phyloP scores from a whole-genome alignment of 208 protist species.

The Acanthamoeba castellanii region DNA sequence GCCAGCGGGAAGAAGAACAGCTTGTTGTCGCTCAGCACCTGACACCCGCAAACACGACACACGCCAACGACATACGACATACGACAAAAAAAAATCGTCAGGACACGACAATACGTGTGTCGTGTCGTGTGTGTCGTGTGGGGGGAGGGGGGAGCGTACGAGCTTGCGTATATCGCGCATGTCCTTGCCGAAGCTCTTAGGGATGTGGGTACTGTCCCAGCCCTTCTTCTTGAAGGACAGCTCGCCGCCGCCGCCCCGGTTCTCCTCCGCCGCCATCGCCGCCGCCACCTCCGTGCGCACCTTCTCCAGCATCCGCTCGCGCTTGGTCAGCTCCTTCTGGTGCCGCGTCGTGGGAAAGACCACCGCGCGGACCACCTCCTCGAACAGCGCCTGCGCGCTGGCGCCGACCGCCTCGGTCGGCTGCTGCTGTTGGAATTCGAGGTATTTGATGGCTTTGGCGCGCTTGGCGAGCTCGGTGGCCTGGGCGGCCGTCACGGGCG shows the following conservation, averaged over 20 bases:
- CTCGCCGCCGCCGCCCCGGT: background rate
- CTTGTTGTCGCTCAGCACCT: slow-evolving; percentile 71
- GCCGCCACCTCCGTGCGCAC: slow-evolving; percentile 17
- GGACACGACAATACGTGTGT: background rate
- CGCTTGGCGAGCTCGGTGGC: slow-evolving; percentile 61
- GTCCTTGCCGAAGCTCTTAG: slow-evolving; percentile 71
- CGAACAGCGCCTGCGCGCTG: background rate
- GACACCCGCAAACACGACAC: background rate
- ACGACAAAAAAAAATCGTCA: too few relatives aligned
- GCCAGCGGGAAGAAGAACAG: slow-evolving; percentile 72
- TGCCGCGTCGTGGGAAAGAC: slow-evolving; percentile 20
- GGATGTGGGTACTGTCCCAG: slow-evolving; percentile 60
- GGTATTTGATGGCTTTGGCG: slow-evolving; percentile 56
- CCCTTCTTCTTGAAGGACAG: slow-evolving; percentile 56
- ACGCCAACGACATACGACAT: background rate
- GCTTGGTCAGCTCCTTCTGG: slow-evolving; percentile 55
- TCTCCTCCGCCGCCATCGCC: background rate
- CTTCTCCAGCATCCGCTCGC: slow-evolving; percentile 57
- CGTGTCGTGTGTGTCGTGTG: too few relatives aligned
- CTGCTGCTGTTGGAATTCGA: background rate
- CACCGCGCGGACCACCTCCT: slow-evolving; percentile 13
- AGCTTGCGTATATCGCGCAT: slow-evolving; percentile 41
- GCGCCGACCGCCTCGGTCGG: background rate
- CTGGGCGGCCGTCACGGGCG: background rate
- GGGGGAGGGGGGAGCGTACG: background rate